A percentile compares a stretch with the other conserved stretches of the same genome.
Evolutionary conservation across 1,284 basidiomycete genomes (phyloP).

Genomic region (Termitomyces sp.): DNA sequence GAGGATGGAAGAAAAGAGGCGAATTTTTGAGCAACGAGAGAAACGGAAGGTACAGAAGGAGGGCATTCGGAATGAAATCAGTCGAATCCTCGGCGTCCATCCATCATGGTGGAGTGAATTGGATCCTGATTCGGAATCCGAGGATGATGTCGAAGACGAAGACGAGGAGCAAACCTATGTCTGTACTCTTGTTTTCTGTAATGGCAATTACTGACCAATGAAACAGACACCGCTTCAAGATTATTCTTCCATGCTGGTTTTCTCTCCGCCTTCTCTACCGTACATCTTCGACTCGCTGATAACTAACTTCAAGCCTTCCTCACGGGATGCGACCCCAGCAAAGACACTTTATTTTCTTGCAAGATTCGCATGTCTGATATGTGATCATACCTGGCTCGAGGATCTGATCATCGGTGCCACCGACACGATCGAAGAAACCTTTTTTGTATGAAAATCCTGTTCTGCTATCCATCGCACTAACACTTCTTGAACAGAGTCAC

Average conservation of each 20-base stretch:
- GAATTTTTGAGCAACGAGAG: conserved; percentile 51
- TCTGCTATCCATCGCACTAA: conserved; percentile 7
- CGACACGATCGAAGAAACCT: conserved; percentile 86
- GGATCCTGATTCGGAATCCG: conserved; percentile 37
- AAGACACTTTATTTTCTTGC: conserved; percentile 80
- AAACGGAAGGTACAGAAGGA: conserved; percentile 51
- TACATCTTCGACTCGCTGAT: conserved; percentile 80
- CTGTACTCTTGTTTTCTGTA: conserved; percentile 23
- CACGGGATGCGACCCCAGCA: conserved; percentile 73
- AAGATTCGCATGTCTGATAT: conserved; percentile 82
- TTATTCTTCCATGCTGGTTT: conserved; percentile 86
- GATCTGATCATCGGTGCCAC: conserved; percentile 88
- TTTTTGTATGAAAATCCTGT: conserved; percentile 63
- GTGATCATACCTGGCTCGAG: conserved; percentile 87
- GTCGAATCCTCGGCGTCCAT: conserved; percentile 49
- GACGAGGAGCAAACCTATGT: conserved; percentile 53
- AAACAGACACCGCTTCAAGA: conserved; percentile 64
- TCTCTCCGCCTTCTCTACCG: conserved; percentile 73
- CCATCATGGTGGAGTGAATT: conserved; percentile 63
- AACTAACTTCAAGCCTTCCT: conserved; percentile 59
- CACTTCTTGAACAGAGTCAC: conserved; percentile 47
- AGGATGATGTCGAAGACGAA: conserved; percentile 38
- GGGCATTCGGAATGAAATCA: conserved; percentile 48
- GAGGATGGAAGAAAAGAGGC: conserved; percentile 58
- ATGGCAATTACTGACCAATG: conserved; percentile 14